Percentiles rank a stretch among this genome's conserved stretches.
phyloP scores from a whole-genome alignment of 257 asterid species.

The Misopates orontium region DNA sequence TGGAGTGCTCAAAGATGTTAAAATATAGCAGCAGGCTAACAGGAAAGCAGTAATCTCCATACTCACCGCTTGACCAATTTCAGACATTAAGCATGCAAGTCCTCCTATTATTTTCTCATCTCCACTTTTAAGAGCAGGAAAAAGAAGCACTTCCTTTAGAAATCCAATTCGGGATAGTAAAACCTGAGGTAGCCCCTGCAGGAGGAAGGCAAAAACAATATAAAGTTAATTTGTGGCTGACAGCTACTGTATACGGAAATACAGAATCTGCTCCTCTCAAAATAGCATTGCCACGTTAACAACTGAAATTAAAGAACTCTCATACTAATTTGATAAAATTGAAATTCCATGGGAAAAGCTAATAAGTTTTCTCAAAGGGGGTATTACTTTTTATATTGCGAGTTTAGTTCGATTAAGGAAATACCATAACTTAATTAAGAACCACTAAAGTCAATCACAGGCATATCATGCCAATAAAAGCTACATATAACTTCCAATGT shows the following conservation, averaged over 20 bases:
- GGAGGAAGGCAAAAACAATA: constrained; percentile 33
- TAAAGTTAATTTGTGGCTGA: constrained; percentile 13
- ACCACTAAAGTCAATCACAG: too few relatives aligned
- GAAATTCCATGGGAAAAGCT: too few relatives aligned
- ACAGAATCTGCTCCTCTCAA: constrained; percentile 20
- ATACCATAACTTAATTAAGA: too few relatives aligned
- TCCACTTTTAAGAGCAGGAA: constrained; percentile 77
- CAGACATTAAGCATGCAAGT: constrained; percentile 87
- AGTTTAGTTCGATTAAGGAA: too few relatives aligned
- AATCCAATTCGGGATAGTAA: constrained; percentile 68
- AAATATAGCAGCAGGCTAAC: constrained; percentile 14
- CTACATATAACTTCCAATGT: too few relatives aligned
- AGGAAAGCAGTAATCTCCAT: constrained; percentile 20
- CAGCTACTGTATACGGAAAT: constrained; percentile 2
- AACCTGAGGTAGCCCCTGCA: constrained; percentile 73
- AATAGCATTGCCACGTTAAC: not conserved
- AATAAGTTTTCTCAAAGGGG: too few relatives aligned
- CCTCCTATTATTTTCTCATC: constrained; percentile 76
- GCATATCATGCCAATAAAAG: too few relatives aligned
- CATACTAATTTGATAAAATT: not conserved
- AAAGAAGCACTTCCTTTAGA: constrained; percentile 72
- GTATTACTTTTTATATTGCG: too few relatives aligned
- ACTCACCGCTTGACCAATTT: constrained; percentile 93
- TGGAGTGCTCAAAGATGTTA: constrained; percentile 12
- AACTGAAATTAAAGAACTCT: constrained; percentile 8